Base-by-base conservation (phyloP, 768 basidiomycete species). In the Amanita fuliginea region DNA sequence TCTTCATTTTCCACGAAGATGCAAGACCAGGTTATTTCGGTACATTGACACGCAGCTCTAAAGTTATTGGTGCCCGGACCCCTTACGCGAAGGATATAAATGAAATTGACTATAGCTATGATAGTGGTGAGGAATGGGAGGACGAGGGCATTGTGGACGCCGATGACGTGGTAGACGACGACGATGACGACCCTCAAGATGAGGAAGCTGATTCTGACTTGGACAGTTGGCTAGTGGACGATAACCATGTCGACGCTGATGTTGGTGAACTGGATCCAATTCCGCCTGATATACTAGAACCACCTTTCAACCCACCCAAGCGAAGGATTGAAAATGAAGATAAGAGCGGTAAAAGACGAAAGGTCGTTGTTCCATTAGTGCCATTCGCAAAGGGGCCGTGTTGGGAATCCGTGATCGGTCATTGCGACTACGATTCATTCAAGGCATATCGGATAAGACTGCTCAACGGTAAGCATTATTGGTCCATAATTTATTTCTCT, bases 111-210 rank as follows among this genome's bases (percentile, higher is more conserved):
- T 99, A 98, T 62, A 76, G 77, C 4, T 90, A 94, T 59, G 94
- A 99, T 67, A 93, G 89, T 46, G 95, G 90, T 11, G 91, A 83
- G 57, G 96, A 98, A 57, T 98, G 96, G 96, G 90, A 91, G 54
- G 87, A 86, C 51, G 92, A 93, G 60, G 80, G 81, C 18, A 77
- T 74, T 3, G 89, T 83, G 19, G 87, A 80, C 9, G 89, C 83
- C 44, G 87, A 88, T 43, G 84, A 87, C 48, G 77, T 83, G 6
- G 67, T 74, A 6, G 82, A 85, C 4, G 87, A 88, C 13, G 82
- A 73, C 10, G 83, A 79, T 11, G 80, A 74, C 4, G 81, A 80
- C 8, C 78, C 75, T 7, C 77, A 67, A 8, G 77, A 73, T 1
- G 67, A 65, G 5, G 80, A 76, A 13, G 71, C 68, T 2, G 87